Evolutionary conservation across 1,284 basidiomycete genomes (phyloP).

Genomic region (Tausonia pullulans): DNA sequence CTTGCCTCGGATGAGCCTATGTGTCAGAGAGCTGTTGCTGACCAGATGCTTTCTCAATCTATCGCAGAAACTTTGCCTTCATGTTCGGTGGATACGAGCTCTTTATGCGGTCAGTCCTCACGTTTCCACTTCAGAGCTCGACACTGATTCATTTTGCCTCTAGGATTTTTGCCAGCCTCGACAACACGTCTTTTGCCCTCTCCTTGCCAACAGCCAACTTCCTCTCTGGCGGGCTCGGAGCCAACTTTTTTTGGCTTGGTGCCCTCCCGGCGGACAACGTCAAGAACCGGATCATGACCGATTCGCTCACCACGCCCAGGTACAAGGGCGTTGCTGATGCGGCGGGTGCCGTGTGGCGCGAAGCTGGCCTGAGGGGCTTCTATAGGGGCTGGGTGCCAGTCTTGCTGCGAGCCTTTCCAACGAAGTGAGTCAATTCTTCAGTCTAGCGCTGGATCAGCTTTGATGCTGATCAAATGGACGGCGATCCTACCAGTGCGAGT

Average conservation of each 20-base stretch:
- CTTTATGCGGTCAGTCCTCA: conserved; percentile 1
- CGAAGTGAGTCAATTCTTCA: background rate
- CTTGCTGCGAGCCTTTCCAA: conserved; percentile 7
- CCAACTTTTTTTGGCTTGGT: conserved; percentile 10
- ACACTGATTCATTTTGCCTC: background rate
- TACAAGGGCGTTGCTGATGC: background rate
- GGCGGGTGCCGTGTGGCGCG: background rate
- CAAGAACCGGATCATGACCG: conserved; percentile 1
- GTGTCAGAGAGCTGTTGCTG: background rate
- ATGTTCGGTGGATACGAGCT: conserved; percentile 12
- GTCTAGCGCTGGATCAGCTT: background rate
- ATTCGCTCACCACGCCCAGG: background rate
- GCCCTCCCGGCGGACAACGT: conserved; percentile 7
- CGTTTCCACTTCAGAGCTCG: background rate
- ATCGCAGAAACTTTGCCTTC: conserved; percentile 5
- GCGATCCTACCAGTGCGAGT: background rate
- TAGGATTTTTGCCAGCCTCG: background rate
- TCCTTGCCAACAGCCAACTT: conserved; percentile 6
- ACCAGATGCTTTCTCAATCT: background rate
- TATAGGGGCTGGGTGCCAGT: conserved; percentile 8
- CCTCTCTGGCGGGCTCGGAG: conserved; percentile 6
- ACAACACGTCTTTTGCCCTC: conserved; percentile 3
- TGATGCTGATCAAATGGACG: too few species aligned
- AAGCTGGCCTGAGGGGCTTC: conserved; percentile 7
- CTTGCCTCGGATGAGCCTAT: background rate